A percentile compares a stretch with the other conserved stretches of the same genome.
These are phyloP conservation scores for Fusarium keratoplasticum DNA, from an alignment of 2,329 filamentous ascomycete genomes.

Conservation along the genomic window DNA sequence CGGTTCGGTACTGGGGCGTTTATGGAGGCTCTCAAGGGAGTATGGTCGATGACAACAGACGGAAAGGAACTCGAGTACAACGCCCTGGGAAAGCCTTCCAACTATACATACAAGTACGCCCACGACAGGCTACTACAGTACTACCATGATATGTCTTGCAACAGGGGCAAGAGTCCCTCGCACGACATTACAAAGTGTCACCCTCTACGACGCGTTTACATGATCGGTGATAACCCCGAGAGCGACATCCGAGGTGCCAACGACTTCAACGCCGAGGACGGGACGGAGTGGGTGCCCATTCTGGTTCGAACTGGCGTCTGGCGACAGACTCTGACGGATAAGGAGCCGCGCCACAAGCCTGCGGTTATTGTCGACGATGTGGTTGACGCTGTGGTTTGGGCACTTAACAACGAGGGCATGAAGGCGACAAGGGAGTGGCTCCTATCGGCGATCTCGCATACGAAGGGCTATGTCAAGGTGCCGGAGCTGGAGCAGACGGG, in stretches of 20 bases:
- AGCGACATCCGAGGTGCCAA: constrained; percentile 93
- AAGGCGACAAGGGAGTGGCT: constrained; percentile 50
- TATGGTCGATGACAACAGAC: constrained; percentile 80
- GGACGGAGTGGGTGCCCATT: constrained; percentile 81
- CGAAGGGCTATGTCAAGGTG: constrained; percentile 43
- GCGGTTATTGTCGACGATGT: constrained; percentile 79
- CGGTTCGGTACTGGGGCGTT: constrained; percentile 94
- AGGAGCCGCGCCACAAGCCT: constrained; percentile 69
- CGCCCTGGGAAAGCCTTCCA: constrained; percentile 85
- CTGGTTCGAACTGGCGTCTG: constrained; percentile 87
- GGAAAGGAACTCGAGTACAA: constrained; percentile 70
- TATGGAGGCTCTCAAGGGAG: constrained; percentile 80
- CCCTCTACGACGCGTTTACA: constrained; percentile 82
- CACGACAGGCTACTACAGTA: constrained; percentile 74
- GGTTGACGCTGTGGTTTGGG: constrained; percentile 81
- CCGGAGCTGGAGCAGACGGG: constrained; percentile 31
- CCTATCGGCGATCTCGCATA: constrained; percentile 42
- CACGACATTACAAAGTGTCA: constrained; percentile 49
- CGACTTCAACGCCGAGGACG: constrained; percentile 72
- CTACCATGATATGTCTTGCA: constrained; percentile 44
- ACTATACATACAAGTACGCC: constrained; percentile 84
- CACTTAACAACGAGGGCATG: constrained; percentile 67
- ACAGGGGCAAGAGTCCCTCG: constrained; percentile 18
- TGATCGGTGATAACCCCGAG: constrained; percentile 92
- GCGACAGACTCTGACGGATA: constrained; percentile 52